These are phyloP conservation scores for Rhizopogon roseolus DNA, from an alignment of 768 basidiomycete genomes.

Conservation along the genomic window DNA sequence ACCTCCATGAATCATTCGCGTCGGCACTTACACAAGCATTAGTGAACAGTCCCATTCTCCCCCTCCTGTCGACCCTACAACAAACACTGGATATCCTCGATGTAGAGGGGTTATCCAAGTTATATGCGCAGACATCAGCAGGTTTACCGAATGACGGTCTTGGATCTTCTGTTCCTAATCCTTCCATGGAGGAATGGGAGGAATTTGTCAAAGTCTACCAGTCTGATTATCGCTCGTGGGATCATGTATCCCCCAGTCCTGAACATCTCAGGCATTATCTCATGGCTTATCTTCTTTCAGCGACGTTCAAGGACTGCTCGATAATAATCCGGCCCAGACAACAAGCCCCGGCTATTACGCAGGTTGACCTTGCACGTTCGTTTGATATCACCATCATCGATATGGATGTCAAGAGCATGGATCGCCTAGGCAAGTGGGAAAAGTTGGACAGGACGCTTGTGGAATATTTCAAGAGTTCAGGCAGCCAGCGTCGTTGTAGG, in stretches of 20 bases:
- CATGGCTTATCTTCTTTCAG: constrained; percentile 79
- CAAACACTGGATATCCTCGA: constrained; percentile 76
- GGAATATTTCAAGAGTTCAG: constrained; percentile 27
- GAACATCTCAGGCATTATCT: constrained; percentile 56
- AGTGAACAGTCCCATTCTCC: constrained; percentile 47
- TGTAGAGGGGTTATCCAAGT: constrained; percentile 69
- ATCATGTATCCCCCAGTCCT: constrained; percentile 34
- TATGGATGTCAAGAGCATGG: constrained; percentile 74
- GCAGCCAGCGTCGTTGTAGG: constrained; percentile 12
- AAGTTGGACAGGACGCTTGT: constrained; percentile 69
- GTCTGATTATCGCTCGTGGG: constrained; percentile 24
- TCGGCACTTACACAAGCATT: constrained; percentile 44
- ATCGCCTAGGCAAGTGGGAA: constrained; percentile 65
- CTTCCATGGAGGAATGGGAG: constrained; percentile 61
- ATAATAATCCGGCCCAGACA: constrained; percentile 40
- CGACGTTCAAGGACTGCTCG: constrained; percentile 97
- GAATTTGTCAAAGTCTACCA: constrained; percentile 55
- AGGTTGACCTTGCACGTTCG: constrained; percentile 12
- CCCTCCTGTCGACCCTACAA: constrained; percentile 57
- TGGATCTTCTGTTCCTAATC: constrained; percentile 38
- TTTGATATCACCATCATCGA: constrained; percentile 59
- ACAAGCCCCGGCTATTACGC: neutral
- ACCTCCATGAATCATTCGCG: constrained; percentile 48
- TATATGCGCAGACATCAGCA: constrained; percentile 24
- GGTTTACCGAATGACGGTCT: constrained; percentile 9